These are phyloP conservation scores for Przewalskia tangutica DNA, from an alignment of 257 asterid species.

Conservation along the genomic window DNA sequence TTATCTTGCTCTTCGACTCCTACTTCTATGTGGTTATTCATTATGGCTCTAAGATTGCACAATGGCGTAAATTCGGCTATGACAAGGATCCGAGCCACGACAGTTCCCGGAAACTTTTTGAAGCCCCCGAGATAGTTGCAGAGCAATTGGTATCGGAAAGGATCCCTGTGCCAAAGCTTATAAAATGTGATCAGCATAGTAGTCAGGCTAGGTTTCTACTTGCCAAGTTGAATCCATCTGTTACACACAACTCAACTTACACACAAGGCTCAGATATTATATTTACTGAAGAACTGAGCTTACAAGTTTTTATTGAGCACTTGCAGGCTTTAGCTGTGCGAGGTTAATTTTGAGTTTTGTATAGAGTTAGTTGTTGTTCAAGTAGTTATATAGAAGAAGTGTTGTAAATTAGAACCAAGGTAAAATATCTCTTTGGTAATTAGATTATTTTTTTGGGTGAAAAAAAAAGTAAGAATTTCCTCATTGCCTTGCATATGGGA, in stretches of 20 bases:
- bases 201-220: slow-evolving; percentile 95
- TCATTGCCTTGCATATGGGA: not conserved
- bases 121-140: slow-evolving; percentile 77
- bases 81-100: slow-evolving; percentile 65
- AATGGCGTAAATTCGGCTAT: slow-evolving; percentile 84
- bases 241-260: slow-evolving; percentile 55
- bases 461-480: not conserved
- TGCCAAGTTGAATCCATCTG: slow-evolving; percentile 84
- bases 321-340: slow-evolving; percentile 88
- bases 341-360: slow-evolving; percentile 30
- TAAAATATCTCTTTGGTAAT: not conserved
- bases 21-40: slow-evolving; percentile 75
- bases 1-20: slow-evolving; percentile 83
- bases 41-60: slow-evolving; percentile 79
- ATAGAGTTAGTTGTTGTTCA: not conserved
- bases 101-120: slow-evolving; percentile 63
- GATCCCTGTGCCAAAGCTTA: slow-evolving; percentile 74
- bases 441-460: not conserved
- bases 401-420: slow-evolving; percentile 13
- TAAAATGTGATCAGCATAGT: slow-evolving; percentile 86
- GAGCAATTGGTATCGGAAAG: slow-evolving; percentile 66
- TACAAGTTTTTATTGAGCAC: slow-evolving; percentile 71
- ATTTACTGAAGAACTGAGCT: slow-evolving; percentile 80
- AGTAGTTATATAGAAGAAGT: not conserved
- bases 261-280: slow-evolving; percentile 52